Evolutionary conservation across 164 flowering plant species (phyloP), one percentile per base, ranked within the genome.

Genomic region (Nymphaea thermarum): DNA sequence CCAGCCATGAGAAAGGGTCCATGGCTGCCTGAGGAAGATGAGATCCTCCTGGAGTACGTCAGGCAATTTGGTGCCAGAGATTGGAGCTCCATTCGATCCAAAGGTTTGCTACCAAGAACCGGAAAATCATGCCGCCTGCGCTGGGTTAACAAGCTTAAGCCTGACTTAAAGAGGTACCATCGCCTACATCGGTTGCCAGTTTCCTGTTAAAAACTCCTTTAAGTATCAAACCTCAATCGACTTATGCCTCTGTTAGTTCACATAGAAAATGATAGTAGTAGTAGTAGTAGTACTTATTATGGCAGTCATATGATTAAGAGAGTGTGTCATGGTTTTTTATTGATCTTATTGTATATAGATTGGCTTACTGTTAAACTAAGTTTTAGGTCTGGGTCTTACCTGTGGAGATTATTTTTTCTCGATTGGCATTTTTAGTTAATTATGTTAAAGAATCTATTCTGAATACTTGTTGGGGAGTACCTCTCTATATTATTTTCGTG

Each of bases 1-100:
- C 3, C 57, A 10, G n/a, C 64, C 41, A 80, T 87, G 64, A 85
- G 83, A 67, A 90, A 88, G 78, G 98, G 98, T 68, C 96, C 98
- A 73, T 93, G 98, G 96, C 88, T 84, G 72, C 81, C 85, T 3
- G 96, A 90, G 73, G 96, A 93, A 75, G 96, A 93, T 60, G 83
- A 86, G 66, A 87, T 92, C n/a, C 77, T 92, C 53, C 69, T 87
- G 42, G 84, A 81, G 71, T 89, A 86, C 70, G 96, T 91, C 3
- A 80, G 77, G 67, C 83, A 77, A 62, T 82, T 82, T 62, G 98
- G 98, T 6, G 95, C 98, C 0, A 72, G 95, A 67, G 97, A 91
- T 67, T 91, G 96, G 98, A 91, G 98, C 95, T 88, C 97, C 86
- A 89, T 94, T 88, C 94, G 93, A 86, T 89, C 96, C 96, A 91